phyloP scores from a whole-genome alignment of 2,329 filamentous ascomycete genomes.

The Coleophoma eucalyptorum region DNA sequence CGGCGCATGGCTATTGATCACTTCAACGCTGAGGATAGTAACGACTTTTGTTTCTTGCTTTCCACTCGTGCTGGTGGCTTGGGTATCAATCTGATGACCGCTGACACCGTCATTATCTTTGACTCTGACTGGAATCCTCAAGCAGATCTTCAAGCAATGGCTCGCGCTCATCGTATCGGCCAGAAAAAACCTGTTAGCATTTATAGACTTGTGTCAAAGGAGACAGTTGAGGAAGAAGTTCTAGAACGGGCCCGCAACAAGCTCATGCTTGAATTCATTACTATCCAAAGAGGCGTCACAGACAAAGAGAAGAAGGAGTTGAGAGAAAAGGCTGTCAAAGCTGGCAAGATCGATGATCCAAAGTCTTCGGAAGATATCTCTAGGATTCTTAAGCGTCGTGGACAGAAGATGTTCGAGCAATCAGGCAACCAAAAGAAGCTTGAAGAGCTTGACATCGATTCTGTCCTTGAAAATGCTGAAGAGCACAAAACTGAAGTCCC shows the following conservation, averaged over 20 bases:
- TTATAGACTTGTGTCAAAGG: conserved; percentile 93
- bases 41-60: conserved; percentile 93
- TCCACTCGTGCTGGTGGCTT: conserved; percentile 94
- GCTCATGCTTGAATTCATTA: conserved; percentile 93
- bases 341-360: conserved; percentile 74
- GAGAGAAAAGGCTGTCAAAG: conserved; percentile 72
- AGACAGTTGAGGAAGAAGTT: conserved; percentile 97
- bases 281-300: conserved; percentile 93
- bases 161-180: conserved; percentile 93
- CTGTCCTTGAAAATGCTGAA: conserved; percentile 94
- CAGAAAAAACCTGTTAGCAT: conserved; percentile 96
- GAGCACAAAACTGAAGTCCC: conserved; percentile 95
- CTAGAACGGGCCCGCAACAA: conserved; percentile 96
- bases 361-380: conserved; percentile 94
- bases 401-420: conserved; percentile 99
- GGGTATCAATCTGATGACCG: conserved; percentile 99
- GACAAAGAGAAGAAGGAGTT: conserved; percentile 84
- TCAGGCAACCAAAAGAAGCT: conserved; percentile 94
- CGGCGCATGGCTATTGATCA: conserved; percentile 95
- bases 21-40: conserved; percentile 94
- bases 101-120: conserved; percentile 95
- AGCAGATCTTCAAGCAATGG: conserved; percentile 97
- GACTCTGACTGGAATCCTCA: conserved; percentile 99
- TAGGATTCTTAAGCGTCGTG: conserved; percentile 91
- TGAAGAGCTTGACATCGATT: conserved; percentile 96